phyloP scores from a whole-genome alignment of 1,284 basidiomycete genomes.

The Moesziomyces sp. region DNA sequence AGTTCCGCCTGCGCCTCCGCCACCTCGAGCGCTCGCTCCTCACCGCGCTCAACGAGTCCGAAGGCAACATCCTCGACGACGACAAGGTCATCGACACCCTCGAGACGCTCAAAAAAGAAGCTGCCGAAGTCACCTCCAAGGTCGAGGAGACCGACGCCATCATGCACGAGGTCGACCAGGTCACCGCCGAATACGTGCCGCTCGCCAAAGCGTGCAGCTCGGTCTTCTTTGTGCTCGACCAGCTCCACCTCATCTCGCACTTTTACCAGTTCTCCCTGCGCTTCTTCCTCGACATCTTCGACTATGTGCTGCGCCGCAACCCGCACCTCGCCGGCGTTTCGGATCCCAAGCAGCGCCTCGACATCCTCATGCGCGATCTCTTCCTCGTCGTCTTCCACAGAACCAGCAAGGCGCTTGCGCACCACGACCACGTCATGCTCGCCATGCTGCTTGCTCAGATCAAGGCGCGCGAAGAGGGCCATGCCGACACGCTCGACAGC shows the following conservation, averaged over 20 bases:
- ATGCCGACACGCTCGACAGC: slow-evolving; percentile 74
- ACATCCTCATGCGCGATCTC: slow-evolving; percentile 87
- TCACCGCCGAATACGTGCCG: slow-evolving; percentile 92
- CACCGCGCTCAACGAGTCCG: slow-evolving; percentile 95
- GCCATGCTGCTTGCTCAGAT: slow-evolving; percentile 90
- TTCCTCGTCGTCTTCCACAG: slow-evolving; percentile 90
- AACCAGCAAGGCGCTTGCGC: slow-evolving; percentile 88
- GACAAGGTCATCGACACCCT: slow-evolving; percentile 98
- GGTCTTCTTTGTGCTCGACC: slow-evolving; percentile 96
- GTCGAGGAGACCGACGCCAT: slow-evolving; percentile 97
- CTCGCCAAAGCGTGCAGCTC: slow-evolving; percentile 96
- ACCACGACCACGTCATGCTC: slow-evolving; percentile 90
- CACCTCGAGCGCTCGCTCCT: slow-evolving; percentile 93
- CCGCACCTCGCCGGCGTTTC: slow-evolving; percentile 83
- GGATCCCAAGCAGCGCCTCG: slow-evolving; percentile 80
- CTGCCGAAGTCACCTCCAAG: slow-evolving; percentile 93
- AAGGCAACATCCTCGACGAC: slow-evolving; percentile 96
- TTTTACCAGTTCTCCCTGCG: slow-evolving; percentile 98
- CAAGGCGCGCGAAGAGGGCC: slow-evolving; percentile 74
- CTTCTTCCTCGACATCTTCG: slow-evolving; percentile 99
- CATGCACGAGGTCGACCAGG: slow-evolving; percentile 95
- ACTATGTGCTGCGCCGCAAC: slow-evolving; percentile 90
- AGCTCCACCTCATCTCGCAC: slow-evolving; percentile 91
- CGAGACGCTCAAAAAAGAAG: slow-evolving; percentile 96
- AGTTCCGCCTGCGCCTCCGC: slow-evolving; percentile 91